phyloP scores from a whole-genome alignment of 805 yeast genomes.

The Saturnispora galanensis region DNA sequence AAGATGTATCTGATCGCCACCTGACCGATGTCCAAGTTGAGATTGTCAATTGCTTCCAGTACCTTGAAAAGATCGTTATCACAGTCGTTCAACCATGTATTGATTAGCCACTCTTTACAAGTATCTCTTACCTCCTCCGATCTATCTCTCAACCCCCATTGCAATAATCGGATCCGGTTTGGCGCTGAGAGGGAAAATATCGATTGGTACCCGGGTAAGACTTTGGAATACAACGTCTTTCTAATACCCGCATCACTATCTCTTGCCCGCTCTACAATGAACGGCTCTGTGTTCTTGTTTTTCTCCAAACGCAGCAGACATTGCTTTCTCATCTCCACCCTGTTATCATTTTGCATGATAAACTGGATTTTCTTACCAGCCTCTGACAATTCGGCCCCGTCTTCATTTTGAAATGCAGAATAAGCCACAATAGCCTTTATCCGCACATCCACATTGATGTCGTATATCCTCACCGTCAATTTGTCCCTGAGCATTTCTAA shows the following conservation, averaged over 20 bases:
- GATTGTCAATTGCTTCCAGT: constrained; percentile 55
- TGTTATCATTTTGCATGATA: constrained; percentile 67
- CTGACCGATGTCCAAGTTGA: constrained; percentile 58
- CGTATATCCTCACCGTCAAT: constrained; percentile 54
- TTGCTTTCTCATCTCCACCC: constrained; percentile 83
- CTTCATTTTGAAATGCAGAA: constrained; percentile 62
- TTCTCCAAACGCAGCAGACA: constrained; percentile 64
- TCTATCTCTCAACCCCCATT: constrained; percentile 85
- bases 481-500: constrained; percentile 54
- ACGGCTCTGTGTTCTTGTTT: constrained; percentile 41
- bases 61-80: constrained; percentile 47
- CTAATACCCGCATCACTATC: constrained; percentile 68
- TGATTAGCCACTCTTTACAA: constrained; percentile 58
- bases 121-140: constrained; percentile 66
- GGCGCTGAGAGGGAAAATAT: constrained; percentile 40
- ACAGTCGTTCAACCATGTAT: constrained; percentile 60
- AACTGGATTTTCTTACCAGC: constrained; percentile 38
- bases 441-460: constrained; percentile 69
- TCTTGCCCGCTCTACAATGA: constrained; percentile 69
- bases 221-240: constrained; percentile 57
- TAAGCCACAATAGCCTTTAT: constrained; percentile 77
- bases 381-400: constrained; percentile 33
- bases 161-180: constrained; percentile 55
- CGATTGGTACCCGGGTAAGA: constrained; percentile 59
- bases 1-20: constrained; percentile 57